Conservation (phyloP, 2,329 filamentous ascomycete species). For the Colletotrichum phormii region DNA sequence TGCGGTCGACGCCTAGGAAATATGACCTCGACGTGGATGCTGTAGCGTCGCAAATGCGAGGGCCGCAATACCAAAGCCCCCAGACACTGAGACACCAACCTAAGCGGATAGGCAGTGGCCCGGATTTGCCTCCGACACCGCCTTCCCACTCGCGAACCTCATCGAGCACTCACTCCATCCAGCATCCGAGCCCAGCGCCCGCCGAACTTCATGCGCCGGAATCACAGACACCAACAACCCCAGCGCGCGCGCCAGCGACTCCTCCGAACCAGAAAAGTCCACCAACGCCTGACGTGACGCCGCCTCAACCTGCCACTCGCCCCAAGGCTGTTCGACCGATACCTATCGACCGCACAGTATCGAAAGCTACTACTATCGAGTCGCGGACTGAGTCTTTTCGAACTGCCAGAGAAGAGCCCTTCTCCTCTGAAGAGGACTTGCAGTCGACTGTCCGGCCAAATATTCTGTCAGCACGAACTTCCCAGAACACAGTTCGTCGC, state of each 20-base stretch:
- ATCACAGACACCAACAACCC: slow-evolving; percentile 52
- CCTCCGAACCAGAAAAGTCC: slow-evolving; percentile 75
- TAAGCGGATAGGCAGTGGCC: slow-evolving; percentile 56
- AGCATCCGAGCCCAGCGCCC: slow-evolving; percentile 55
- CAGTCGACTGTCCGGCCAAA: slow-evolving; percentile 54
- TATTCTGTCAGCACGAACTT: slow-evolving; percentile 54
- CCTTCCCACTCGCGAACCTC: slow-evolving; percentile 70
- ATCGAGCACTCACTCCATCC: slow-evolving; percentile 61
- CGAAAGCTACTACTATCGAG: slow-evolving; percentile 67
- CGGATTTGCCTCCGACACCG: slow-evolving; percentile 71
- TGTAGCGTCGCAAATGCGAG: slow-evolving; percentile 36
- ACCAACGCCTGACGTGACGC: slow-evolving; percentile 81
- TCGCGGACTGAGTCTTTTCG: slow-evolving; percentile 78
- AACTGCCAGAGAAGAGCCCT: slow-evolving; percentile 75
- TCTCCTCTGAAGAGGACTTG: slow-evolving; percentile 70
- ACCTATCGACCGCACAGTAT: slow-evolving; percentile 60
- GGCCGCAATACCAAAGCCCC: slow-evolving; percentile 51
- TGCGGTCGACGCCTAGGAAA: slow-evolving; percentile 36
- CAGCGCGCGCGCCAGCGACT: slow-evolving; percentile 61
- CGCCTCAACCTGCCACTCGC: slow-evolving; percentile 65
- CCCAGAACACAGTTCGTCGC: slow-evolving; percentile 58
- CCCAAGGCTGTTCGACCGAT: slow-evolving; percentile 59
- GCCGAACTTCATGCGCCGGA: slow-evolving; percentile 44
- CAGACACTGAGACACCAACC: slow-evolving; percentile 55
- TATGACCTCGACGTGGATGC: slow-evolving; percentile 38